Percentiles rank a stretch among this genome's conserved stretches.
Conservation (phyloP, 805 yeast species). For the Metschnikowia lochheadii region DNA sequence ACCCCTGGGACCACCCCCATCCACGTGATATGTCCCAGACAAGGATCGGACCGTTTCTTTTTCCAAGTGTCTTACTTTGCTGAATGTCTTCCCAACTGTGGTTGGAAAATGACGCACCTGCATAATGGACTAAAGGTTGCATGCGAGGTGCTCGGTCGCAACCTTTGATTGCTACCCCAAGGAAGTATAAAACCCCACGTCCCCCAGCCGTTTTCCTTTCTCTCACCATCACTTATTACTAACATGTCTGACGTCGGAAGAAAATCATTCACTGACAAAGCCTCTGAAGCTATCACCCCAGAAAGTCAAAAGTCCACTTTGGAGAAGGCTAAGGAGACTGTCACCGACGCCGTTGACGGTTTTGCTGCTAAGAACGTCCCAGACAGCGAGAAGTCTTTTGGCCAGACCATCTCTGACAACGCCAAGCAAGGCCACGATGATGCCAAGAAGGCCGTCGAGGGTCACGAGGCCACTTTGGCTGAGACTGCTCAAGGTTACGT, state of each 20-base stretch:
- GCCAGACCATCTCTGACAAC: slow-evolving; percentile 67
- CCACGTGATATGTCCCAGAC: background rate
- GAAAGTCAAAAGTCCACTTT: slow-evolving; percentile 60
- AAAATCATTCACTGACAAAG: slow-evolving; percentile 70
- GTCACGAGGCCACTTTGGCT: slow-evolving; percentile 26
- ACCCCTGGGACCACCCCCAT: background rate
- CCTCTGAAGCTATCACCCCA: slow-evolving; percentile 64
- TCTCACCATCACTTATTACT: background rate
- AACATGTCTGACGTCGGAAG: slow-evolving; percentile 54
- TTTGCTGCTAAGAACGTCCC: slow-evolving; percentile 58
- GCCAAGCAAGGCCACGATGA: slow-evolving; percentile 53
- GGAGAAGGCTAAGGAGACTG: slow-evolving; percentile 68
- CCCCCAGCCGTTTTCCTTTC: background rate
- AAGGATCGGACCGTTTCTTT: background rate
- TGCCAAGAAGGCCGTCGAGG: slow-evolving; percentile 33
- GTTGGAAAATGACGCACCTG: slow-evolving; percentile 1
- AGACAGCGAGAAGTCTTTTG: slow-evolving; percentile 60
- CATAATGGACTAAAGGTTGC: slow-evolving; percentile 1
- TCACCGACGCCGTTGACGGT: slow-evolving; percentile 64
- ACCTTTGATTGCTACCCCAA: slow-evolving; percentile 4
- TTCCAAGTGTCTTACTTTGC: background rate
- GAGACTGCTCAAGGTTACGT: slow-evolving; percentile 46
- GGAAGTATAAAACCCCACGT: slow-evolving; percentile 5
- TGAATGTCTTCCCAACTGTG: background rate
- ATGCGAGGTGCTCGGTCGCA: slow-evolving; percentile 1